Base-by-base conservation (phyloP, 2,329 filamentous ascomycete genomes). In the Exophiala xenobiotica region DNA sequence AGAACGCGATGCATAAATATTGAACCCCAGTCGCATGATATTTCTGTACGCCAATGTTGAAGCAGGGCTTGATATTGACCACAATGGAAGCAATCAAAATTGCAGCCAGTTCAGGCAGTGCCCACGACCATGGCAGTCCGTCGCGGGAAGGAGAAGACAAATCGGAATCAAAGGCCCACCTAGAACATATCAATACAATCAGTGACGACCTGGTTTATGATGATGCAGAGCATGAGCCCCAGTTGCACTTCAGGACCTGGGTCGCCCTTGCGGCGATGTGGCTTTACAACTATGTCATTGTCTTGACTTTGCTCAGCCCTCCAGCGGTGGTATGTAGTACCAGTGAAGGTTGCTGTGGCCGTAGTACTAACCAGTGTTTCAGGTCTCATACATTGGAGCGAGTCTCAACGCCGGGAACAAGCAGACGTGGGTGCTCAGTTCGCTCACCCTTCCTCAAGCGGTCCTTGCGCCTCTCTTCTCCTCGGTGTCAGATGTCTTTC, bases 401-500 rank as follows among this genome's bases (percentile, higher is more conserved):
- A 42, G 40, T 29, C 29, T 54, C 5, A 20, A 51, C 22, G 29
- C 3, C 4, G 20, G 26, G 8, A 26, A 33, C 4, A 22, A 7
- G 11, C 12, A 40, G 18, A 43, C 46, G 4, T 56, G 49, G 50
- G 35, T 56, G 3, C 6, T 42, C 9, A 53, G 37, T 27, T 35
- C 50, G 4, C n/a, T 56, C 16, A 24, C 27, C 4, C 29, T 56
- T n/a, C 27, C 33, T 6, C 53, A 56, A 43, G 49, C 44, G 4
- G 53, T 50, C 11, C 18, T 56, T 4, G 6, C 7, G 7, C 41
- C 41, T 24, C 11, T 53, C 3, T 11, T 53, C 3, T 40, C 53
- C 11, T 46, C 44, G 6, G 29, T 24, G 2, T 53, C 53, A 6
- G 53, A 56, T 31, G 18, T 42, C 6, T 56, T 53, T 22, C 50